Percentiles rank a stretch among this genome's conserved stretches.
Evolutionary conservation across 75 land plant species (phyloP).

Genomic region (Cryptomeria japonica): DNA sequence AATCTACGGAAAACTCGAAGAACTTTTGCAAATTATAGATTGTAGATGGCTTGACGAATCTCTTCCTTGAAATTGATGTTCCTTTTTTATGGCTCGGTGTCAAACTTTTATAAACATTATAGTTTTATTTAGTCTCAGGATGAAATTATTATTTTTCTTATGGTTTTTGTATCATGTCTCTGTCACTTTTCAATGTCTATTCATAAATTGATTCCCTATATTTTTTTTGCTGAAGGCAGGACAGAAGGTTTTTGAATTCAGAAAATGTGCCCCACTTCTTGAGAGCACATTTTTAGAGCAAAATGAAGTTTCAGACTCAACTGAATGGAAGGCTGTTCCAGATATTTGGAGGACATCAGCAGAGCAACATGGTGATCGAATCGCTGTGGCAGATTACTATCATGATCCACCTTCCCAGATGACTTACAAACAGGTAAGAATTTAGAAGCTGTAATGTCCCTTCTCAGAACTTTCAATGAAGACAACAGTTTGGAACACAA

Average conservation of each 20-base stretch:
- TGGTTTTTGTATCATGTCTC: background rate
- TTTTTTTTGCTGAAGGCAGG: conserved; percentile 7
- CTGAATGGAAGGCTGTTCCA: conserved; percentile 78
- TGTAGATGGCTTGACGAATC: background rate
- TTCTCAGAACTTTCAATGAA: too few species aligned
- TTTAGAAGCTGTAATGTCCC: background rate
- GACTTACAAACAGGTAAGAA: conserved; percentile 77
- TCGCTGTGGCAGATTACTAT: conserved; percentile 81
- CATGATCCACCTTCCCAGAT: conserved; percentile 70
- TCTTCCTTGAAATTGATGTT: background rate
- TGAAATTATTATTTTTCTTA: background rate
- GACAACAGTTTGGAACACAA: too few species aligned
- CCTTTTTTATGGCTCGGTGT: background rate
- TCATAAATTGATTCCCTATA: background rate
- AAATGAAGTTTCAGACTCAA: conserved; percentile 14
- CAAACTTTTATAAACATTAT: background rate
- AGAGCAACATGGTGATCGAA: conserved; percentile 65
- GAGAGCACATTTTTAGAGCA: conserved; percentile 35
- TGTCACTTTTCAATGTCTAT: background rate
- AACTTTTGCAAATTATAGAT: background rate
- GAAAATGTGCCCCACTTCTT: conserved; percentile 56
- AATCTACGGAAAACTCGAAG: background rate
- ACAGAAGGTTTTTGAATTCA: conserved; percentile 15
- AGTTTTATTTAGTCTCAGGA: background rate
- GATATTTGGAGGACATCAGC: conserved; percentile 88